Evolutionary conservation across 2,329 filamentous ascomycete species (phyloP), one percentile per base, ranked within the genome.

Genomic region (Diaporthe helianthi): DNA sequence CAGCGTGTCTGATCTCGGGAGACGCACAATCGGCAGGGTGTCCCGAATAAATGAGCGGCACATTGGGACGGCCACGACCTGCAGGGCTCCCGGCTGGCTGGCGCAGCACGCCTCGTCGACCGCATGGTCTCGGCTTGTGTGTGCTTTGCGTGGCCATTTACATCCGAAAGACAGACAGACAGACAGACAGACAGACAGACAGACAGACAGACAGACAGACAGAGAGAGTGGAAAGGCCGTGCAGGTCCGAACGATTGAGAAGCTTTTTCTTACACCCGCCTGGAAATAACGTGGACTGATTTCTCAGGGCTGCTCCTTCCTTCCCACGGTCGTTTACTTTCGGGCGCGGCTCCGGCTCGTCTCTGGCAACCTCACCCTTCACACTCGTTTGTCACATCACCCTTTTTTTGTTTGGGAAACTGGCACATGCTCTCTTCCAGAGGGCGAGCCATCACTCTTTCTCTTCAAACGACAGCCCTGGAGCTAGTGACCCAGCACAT

Each of bases 1-100:
- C 44, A 44, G 41, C 44, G 44, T 63, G 58, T 63, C 24, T 63
- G 58, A 63, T 36, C n/a, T 47, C 58, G 58, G 58, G 44, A 63
- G 49, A 49, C 49, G 58, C 58, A 63, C 29, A 19, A 24, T 36
- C 58, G 44, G 58, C 29, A 22, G 58, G 41, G 41, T 31, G 44
- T 63, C n/a, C 44, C 6, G 29, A 31, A 63, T 63, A 63, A 15
- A 63, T 63, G 58, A 63, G 47, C 41, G 44, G 19, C 44, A 63
- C 47, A 46, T 46, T 47, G 55, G 41, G 41, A 44, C 24, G 55
- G 12, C 38, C 17, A 7, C 41, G 19, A 47, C 41, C 29, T 61
- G 58, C 58, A 47, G 41, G 19, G 13, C 58, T 61, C 38, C 58
- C 44, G 58, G 44, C 41, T 36, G 29, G 29, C 41, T 36, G 58